Evolutionary conservation across 169 alveolate genomes (phyloP).

Genomic region (Plasmodium berghei): DNA sequence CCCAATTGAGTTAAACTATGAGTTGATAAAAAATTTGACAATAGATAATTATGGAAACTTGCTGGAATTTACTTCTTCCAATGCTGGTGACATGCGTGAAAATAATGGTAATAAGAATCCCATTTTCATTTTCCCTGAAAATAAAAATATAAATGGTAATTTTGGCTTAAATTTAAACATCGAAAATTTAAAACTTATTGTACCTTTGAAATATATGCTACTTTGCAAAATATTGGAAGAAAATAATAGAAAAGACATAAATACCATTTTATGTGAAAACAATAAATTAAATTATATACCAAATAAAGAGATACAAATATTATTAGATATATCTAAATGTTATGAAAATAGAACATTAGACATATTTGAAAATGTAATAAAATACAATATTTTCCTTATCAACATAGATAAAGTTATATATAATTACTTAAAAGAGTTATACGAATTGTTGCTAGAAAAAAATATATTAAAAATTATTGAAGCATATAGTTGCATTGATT

Average conservation of each 20-base stretch:
- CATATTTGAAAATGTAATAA: constrained; percentile 90
- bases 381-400: constrained; percentile 85
- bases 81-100: neutral
- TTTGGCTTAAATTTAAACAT: constrained; percentile 83
- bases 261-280: constrained; percentile 85
- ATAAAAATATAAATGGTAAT: constrained; percentile 41
- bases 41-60: constrained; percentile 73
- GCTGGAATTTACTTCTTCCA: constrained; percentile 12
- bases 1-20: constrained; percentile 70
- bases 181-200: constrained; percentile 87
- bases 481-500: constrained; percentile 93
- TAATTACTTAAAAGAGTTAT: constrained; percentile 89
- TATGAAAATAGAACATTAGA: constrained; percentile 91
- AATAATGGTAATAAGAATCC: neutral
- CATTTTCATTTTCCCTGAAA: constrained; percentile 61
- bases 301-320: constrained; percentile 91
- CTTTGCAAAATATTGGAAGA: constrained; percentile 93
- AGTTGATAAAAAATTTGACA: constrained; percentile 48
- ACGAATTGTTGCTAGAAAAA: constrained; percentile 91
- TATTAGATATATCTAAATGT: constrained; percentile 90
- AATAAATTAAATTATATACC: constrained; percentile 88
- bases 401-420: constrained; percentile 89
- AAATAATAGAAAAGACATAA: constrained; percentile 86
- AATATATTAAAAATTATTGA: constrained; percentile 91
- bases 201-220: constrained; percentile 92